Conservation (phyloP, 2,329 filamentous ascomycete species). For the Drechslerella stenobrocha region DNA sequence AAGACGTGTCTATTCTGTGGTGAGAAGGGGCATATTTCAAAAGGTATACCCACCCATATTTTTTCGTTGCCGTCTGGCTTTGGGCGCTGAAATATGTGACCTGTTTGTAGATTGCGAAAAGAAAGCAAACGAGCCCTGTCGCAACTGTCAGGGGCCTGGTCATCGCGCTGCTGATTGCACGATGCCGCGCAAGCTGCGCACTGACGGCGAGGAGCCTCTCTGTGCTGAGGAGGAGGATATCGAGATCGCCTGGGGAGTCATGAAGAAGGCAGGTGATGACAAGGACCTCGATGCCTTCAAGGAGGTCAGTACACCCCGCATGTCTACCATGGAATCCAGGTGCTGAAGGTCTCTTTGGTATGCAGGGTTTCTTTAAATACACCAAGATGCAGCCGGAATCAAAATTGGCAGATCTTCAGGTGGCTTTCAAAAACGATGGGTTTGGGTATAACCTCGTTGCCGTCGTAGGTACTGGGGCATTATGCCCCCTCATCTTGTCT, state of each 20-base stretch:
- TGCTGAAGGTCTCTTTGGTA: slow-evolving; percentile 23
- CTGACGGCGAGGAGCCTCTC: slow-evolving; percentile 46
- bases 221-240: slow-evolving; percentile 9
- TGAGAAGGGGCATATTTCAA: slow-evolving; percentile 53
- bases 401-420: slow-evolving; percentile 66
- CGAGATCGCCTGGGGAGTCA: slow-evolving; percentile 64
- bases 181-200: slow-evolving; percentile 57
- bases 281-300: slow-evolving; percentile 68
- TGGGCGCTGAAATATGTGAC: neutral
- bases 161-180: slow-evolving; percentile 64
- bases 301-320: slow-evolving; percentile 59
- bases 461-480: slow-evolving; percentile 57
- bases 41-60: slow-evolving; percentile 10
- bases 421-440: slow-evolving; percentile 62
- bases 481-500: too few relatives aligned
- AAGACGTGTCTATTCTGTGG: slow-evolving; percentile 63
- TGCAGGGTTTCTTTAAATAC: slow-evolving; percentile 61
- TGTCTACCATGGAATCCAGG: neutral
- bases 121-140: slow-evolving; percentile 57
- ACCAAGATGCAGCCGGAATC: slow-evolving; percentile 64
- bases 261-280: slow-evolving; percentile 61
- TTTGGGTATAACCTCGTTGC: slow-evolving; percentile 67
- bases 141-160: slow-evolving; percentile 66
- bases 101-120: slow-evolving; percentile 24
- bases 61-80: neutral